Evolutionary conservation across 495 filamentous ascomycete genomes (phyloP).

Genomic region (Parmelia sp.): DNA sequence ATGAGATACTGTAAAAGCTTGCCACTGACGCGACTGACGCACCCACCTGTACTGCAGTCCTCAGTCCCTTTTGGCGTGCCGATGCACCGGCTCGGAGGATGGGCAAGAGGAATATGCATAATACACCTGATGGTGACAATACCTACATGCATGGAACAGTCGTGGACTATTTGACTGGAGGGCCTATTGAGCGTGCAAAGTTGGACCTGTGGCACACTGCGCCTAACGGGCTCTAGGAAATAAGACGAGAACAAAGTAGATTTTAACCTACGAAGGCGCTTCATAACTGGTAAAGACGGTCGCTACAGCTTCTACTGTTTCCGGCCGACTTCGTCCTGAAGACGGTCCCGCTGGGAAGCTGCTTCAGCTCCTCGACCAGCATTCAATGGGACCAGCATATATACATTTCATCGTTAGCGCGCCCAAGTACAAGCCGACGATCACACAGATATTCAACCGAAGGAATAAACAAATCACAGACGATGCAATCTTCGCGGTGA

Average conservation of each 20-base stretch:
- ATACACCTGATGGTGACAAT: constrained; percentile 47
- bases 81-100: constrained; percentile 58
- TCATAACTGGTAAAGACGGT: constrained; percentile 59
- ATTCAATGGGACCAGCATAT: constrained; percentile 78
- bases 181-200: constrained; percentile 54
- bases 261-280: constrained; percentile 67
- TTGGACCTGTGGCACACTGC: constrained; percentile 76
- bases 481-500: constrained; percentile 72
- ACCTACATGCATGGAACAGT: constrained; percentile 60
- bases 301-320: constrained; percentile 62
- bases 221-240: constrained; percentile 75
- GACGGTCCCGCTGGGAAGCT: constrained; percentile 53
- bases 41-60: constrained; percentile 63
- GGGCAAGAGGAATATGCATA: constrained; percentile 55
- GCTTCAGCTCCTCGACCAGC: constrained; percentile 54
- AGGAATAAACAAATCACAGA: constrained; percentile 55
- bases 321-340: constrained; percentile 55
- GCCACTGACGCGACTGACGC: constrained; percentile 43
- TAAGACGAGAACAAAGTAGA: constrained; percentile 66
- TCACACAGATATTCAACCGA: constrained; percentile 69
- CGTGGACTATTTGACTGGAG: constrained; percentile 47
- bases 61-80: constrained; percentile 72
- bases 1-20: constrained; percentile 69
- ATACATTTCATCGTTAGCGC: constrained; percentile 70
- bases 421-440: constrained; percentile 52